Evolutionary conservation across 441 rosid genomes (phyloP).

Genomic region (Adansonia madagascariensis): DNA sequence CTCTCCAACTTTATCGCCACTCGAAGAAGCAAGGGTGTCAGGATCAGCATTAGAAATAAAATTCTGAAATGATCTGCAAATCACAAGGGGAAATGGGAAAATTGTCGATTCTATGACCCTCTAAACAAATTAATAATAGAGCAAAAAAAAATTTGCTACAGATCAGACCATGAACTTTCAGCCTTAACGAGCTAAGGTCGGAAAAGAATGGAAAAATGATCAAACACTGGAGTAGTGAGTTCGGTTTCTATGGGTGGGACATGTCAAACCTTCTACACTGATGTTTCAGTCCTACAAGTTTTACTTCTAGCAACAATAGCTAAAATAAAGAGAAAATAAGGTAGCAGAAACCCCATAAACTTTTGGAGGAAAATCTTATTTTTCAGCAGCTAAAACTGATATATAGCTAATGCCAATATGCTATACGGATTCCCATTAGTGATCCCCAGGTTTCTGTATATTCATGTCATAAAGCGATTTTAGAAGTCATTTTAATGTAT

Average conservation of each 20-base stretch:
- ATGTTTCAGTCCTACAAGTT: neutral
- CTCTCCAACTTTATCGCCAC: conserved; percentile 74
- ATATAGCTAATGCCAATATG: neutral
- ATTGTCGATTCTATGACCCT: neutral
- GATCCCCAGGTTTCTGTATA: neutral
- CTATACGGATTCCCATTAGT: no score
- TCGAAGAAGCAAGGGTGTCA: conserved; percentile 63
- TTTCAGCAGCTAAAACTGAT: neutral
- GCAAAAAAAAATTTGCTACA: conserved; percentile 3
- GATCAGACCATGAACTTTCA: neutral
- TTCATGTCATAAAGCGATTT: neutral
- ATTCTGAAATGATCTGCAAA: conserved; percentile 74
- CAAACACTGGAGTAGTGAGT: neutral
- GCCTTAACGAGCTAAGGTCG: neutral
- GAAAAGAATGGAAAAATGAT: neutral
- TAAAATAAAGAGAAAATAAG: neutral
- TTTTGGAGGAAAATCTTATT: neutral
- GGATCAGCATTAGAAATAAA: conserved; percentile 78
- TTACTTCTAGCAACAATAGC: neutral
- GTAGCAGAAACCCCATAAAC: neutral
- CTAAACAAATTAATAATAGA: conserved; percentile 16
- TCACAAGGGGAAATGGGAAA: conserved; percentile 25
- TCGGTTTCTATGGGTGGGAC: neutral
- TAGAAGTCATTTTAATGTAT: neutral
- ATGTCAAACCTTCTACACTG: neutral